A percentile compares a stretch with the other conserved stretches of the same genome.
phyloP scores from a whole-genome alignment of 345 rosid species.

The Eucalyptus paniculata region DNA sequence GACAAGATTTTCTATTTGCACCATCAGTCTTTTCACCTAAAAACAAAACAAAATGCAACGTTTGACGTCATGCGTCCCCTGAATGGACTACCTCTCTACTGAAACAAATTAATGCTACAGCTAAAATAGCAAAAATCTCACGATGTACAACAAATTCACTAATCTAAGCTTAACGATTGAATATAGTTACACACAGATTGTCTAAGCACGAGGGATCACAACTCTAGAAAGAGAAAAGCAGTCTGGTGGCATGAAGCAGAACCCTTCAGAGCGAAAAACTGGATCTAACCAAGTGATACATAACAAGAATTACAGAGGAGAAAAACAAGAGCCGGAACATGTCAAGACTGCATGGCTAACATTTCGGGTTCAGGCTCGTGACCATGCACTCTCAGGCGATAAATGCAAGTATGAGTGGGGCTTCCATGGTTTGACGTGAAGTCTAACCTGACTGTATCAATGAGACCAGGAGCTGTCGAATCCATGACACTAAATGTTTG shows the following conservation, averaged over 20 bases:
- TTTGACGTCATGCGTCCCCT: background rate
- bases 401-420: slow-evolving; percentile 71
- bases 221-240: background rate
- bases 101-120: background rate
- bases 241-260: background rate
- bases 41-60: background rate
- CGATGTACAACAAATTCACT: background rate
- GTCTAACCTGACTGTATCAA: slow-evolving; percentile 74
- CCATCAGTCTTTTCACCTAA: background rate
- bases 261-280: background rate
- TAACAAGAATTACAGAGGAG: background rate
- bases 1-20: background rate
- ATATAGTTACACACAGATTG: background rate
- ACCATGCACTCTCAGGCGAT: slow-evolving; percentile 88
- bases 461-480: slow-evolving; percentile 16
- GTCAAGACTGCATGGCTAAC: slow-evolving; percentile 33
- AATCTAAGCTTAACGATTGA: background rate
- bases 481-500: slow-evolving; percentile 60
- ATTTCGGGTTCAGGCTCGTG: slow-evolving; percentile 39
- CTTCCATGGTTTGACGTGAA: slow-evolving; percentile 82
- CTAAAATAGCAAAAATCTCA: background rate
- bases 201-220: background rate
- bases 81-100: background rate
- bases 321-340: background rate
- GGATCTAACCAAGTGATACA: background rate